Percentiles rank a stretch among this genome's conserved stretches.
Conservation (phyloP, 768 basidiomycete genomes). For the Xerocomus spinulosus region DNA sequence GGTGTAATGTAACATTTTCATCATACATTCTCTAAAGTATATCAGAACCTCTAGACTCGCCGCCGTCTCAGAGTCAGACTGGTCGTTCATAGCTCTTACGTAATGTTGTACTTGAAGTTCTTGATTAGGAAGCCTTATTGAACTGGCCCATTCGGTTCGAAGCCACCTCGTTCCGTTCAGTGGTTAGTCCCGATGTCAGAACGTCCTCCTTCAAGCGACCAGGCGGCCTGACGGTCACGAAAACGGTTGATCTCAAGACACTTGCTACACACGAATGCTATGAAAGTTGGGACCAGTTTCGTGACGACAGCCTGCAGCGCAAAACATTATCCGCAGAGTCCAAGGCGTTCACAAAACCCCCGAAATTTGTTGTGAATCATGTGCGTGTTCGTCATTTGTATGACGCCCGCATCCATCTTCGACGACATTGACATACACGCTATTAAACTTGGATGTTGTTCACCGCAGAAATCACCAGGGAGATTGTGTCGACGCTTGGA, state of each 20-base stretch:
- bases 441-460: slow-evolving; percentile 92
- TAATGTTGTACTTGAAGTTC: no score
- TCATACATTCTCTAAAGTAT: no score
- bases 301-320: slow-evolving; percentile 85
- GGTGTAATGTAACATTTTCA: no score
- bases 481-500: slow-evolving; percentile 50
- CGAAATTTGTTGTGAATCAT: slow-evolving; percentile 72
- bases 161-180: no score
- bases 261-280: slow-evolving; percentile 77
- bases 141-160: no score
- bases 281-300: slow-evolving; percentile 72
- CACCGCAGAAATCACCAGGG: slow-evolving; percentile 47
- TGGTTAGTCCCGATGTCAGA: no score
- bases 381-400: slow-evolving; percentile 33
- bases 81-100: no score
- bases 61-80: no score
- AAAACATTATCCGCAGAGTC: slow-evolving; percentile 85
- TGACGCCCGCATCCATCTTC: slow-evolving; percentile 66
- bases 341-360: slow-evolving; percentile 65
- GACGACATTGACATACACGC: slow-evolving; percentile 66
- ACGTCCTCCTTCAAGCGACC: no score
- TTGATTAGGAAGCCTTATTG: no score
- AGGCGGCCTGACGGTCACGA: not conserved
- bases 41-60: no score
- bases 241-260: slow-evolving; percentile 86